phyloP scores from a whole-genome alignment of 2,329 filamentous ascomycete species.

The Arthrobotrys pseudoclavata region DNA sequence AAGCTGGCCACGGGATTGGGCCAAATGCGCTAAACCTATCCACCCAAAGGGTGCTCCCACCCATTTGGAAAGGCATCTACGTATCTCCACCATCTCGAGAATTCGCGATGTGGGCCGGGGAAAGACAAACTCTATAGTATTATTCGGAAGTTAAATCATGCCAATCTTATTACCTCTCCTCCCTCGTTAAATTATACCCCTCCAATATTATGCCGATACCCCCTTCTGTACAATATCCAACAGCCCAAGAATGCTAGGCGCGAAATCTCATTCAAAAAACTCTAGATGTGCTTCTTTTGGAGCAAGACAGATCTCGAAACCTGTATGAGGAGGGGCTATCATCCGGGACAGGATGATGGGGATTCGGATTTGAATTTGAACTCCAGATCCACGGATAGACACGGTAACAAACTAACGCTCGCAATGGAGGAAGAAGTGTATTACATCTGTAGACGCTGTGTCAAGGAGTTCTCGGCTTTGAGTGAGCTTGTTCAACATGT shows the following conservation, averaged over 20 bases:
- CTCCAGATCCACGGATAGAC: not conserved
- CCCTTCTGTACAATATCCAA: not conserved
- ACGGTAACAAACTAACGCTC: no score
- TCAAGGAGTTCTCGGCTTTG: not conserved
- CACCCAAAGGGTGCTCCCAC: not conserved
- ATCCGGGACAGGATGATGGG: not conserved
- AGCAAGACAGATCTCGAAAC: conserved; percentile 8
- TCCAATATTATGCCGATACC: not conserved
- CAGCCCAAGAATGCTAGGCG: not conserved
- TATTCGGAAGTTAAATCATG: not conserved
- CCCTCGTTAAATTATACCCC: not conserved
- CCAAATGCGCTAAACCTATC: not conserved
- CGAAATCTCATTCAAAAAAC: not conserved
- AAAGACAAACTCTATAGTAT: not conserved
- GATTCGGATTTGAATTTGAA: not conserved
- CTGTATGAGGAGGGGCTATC: not conserved
- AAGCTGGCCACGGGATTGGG: not conserved
- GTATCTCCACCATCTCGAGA: conserved; percentile 3
- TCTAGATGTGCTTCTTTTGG: not conserved
- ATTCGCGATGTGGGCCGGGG: conserved; percentile 1
- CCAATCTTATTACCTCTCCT: conserved; percentile 2
- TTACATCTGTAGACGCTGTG: conserved; percentile 18
- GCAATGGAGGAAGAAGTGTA: not conserved
- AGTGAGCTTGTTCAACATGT: conserved; percentile 15
- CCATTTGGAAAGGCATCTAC: not conserved